phyloP scores from a whole-genome alignment of 179 eudicot species.

The Beta corolliflora region DNA sequence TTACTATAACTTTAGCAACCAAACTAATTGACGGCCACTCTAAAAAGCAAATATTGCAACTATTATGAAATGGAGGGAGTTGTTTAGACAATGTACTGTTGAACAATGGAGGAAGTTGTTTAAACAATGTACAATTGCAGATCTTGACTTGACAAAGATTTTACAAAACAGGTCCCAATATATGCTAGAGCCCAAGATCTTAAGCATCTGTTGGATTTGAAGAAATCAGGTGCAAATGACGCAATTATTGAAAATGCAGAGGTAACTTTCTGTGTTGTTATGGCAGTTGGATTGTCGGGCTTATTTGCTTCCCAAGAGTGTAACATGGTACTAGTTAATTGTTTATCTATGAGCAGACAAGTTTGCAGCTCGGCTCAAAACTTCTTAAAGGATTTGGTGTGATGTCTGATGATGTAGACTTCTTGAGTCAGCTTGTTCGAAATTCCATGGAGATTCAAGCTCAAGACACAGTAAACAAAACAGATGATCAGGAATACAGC shows the following conservation, averaged over 20 bases:
- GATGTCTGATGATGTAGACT: slow-evolving; percentile 88
- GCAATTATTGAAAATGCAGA: slow-evolving; percentile 96
- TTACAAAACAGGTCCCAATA: slow-evolving; percentile 63
- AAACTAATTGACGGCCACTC: too few species aligned
- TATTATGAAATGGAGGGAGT: not conserved
- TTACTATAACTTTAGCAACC: too few species aligned
- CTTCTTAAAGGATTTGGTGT: slow-evolving; percentile 93
- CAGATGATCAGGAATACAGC: slow-evolving; percentile 50
- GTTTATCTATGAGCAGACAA: slow-evolving; percentile 57
- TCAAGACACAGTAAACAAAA: slow-evolving; percentile 49
- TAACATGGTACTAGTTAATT: not conserved
- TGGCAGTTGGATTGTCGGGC: not conserved
- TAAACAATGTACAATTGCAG: not conserved
- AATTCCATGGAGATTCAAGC: slow-evolving; percentile 93
- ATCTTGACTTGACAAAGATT: slow-evolving; percentile 8
- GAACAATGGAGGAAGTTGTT: not conserved
- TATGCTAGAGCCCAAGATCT: slow-evolving; percentile 92
- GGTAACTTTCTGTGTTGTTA: slow-evolving; percentile 43
- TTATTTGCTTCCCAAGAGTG: not conserved
- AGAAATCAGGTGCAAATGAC: slow-evolving; percentile 94
- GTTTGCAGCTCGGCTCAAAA: slow-evolving; percentile 95
- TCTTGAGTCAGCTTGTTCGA: slow-evolving; percentile 71
- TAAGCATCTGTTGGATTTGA: slow-evolving; percentile 77
- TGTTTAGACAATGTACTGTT: too few species aligned
- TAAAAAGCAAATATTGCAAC: not conserved